Base-by-base conservation (phyloP, 371 early-diverging fungal genomes). In the Coemansia sp. region DNA sequence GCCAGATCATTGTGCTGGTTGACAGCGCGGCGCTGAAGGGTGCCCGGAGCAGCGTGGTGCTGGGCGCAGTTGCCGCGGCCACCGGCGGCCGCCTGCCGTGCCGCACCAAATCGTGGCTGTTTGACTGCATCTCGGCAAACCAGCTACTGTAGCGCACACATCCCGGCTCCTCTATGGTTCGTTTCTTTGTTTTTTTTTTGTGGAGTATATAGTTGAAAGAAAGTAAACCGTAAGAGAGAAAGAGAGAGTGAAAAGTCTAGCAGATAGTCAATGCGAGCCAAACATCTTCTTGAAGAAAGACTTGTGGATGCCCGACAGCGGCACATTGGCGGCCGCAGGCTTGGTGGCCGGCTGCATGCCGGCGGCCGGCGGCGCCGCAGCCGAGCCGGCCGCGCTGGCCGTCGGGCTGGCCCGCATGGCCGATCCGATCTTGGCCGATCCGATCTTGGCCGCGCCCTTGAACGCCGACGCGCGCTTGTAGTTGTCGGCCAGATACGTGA, bases 401-500 rank as follows among this genome's bases (percentile, higher is more conserved):
- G 46, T 16, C 6, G 79, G 77, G 61, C 66, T 63, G 29, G 61
- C 48, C 14, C 77, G 58, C 16, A 69, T 64, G 24, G 59, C 59
- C 6, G 54, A 48, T 9, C 52, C 51, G 9, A 66, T 53, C 54
- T 64, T 69, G 33, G 24, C 40, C 6, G 69, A 24, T 24, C 24
- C 24, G 24, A 24, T 24, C 24, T 24, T 24, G 24, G 24, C 24
- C 24, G 24, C 33, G 46, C 59, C 40, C 62, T 74, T 74, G 37
- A 60, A 64, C 0, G 48, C 67, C 24, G 77, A 76, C 31, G 75
- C 32, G 16, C 87, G 84, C 71, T 87, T 88, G 71, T 91, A 90
- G 34, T 78, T 75, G 62, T 90, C 90, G 44, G 88, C 78, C 51
- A 83, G 43, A 65, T 84, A 91, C 33, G 81, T 78, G 55, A 93